Percentiles rank a stretch among this genome's conserved stretches.
Evolutionary conservation across 2,329 filamentous ascomycete genomes (phyloP).

Genomic region (Cryphonectria radicalis): DNA sequence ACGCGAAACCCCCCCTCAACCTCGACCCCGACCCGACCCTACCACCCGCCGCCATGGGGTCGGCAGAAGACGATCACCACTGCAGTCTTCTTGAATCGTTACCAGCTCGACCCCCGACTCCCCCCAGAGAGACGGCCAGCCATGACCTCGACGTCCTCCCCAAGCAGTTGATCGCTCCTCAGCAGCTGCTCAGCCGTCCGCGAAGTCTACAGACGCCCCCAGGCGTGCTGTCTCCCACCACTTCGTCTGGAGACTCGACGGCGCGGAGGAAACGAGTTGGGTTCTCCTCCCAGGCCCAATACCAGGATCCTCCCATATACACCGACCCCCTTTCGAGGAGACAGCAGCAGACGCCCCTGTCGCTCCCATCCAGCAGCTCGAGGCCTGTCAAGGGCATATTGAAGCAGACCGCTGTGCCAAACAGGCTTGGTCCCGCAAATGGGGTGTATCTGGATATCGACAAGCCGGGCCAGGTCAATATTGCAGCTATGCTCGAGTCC

Average conservation of each 20-base stretch:
- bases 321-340: conserved; percentile 41
- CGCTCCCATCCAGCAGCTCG: conserved; percentile 42
- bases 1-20: neutral
- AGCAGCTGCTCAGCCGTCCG: conserved; percentile 42
- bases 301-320: conserved; percentile 57
- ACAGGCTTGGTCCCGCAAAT: conserved; percentile 49
- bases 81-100: conserved; percentile 56
- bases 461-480: conserved; percentile 51
- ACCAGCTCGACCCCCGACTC: conserved; percentile 66
- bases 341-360: conserved; percentile 47
- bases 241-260: conserved; percentile 47
- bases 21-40: conserved; percentile 31
- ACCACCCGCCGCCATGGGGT: conserved; percentile 27
- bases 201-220: conserved; percentile 58
- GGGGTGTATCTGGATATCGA: conserved; percentile 47
- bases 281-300: conserved; percentile 61
- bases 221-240: conserved; percentile 47
- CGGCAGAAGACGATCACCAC: conserved; percentile 31
- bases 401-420: conserved; percentile 65
- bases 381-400: conserved; percentile 72
- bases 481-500: conserved; percentile 83
- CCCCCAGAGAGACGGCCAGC: conserved; percentile 58
- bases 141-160: conserved; percentile 42
- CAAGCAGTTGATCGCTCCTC: conserved; percentile 43
- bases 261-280: conserved; percentile 59